Evolutionary conservation across 208 protist genomes (phyloP), one percentile per base, ranked within the genome.

Genomic region (Leishmania braziliensis): DNA sequence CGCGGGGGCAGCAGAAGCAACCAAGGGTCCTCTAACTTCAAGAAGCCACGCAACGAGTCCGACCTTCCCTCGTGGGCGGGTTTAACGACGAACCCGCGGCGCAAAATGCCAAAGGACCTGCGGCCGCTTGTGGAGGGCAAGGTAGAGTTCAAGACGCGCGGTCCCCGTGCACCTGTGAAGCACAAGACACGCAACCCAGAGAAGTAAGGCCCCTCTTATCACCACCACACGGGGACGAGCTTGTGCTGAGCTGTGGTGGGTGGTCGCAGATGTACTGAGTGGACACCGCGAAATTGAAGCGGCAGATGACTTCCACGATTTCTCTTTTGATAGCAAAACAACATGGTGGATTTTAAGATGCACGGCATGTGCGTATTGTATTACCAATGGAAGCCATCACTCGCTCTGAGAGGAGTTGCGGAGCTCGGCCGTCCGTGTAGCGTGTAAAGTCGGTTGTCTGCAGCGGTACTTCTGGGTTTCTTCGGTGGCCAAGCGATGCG

Each of bases 71-170:
- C 93, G 68, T 98, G 95, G 93, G 94, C 95, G 85, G 95, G 95
- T 33, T 81, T 96, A 26, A 86, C 88, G 73, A 96, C 95, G 63
- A 98, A 98, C 82, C 92, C 95, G 50, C 90, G 95, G 33, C 87
- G 86, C 53, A 98, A 98, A 84, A 95, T 98, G 65, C 92, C 95
- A 23, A 89, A 89, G 72, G 95, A 98, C 65, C 81, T 98, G 53
- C 93, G 95, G 4, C 85, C 89, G 71, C 85, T 97, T 50, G 77
- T 90, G 9, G 94, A 97, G 63, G 90, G 90, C 4, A 94, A 94
- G 80, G 77, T 79, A 33, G 53, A 81, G 65, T 63, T 84, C 53
- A 86, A 88, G 76, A 77, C 78, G 3, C 73, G 81, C 58, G 90
- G 87, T 0, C 90, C 87, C 1, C 91, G 91, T 50, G 84, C 88